Base-by-base conservation (phyloP, 176 grass and related monocot species). In the Cymbopogon citratus region DNA sequence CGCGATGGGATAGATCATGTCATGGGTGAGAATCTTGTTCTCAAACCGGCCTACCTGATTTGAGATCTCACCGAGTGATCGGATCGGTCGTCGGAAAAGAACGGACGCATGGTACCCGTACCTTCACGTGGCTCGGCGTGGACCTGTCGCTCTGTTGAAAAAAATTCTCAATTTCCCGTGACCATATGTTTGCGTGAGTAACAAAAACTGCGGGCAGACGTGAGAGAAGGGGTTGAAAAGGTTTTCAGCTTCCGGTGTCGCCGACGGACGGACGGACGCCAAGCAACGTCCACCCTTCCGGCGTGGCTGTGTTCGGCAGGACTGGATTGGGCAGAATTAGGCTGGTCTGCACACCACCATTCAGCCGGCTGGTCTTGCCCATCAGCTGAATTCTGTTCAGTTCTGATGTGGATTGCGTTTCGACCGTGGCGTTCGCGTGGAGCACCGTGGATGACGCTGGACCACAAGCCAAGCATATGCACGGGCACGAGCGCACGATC, bases 71-170 rank as follows among this genome's bases (percentile, higher is more conserved):
- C 13, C 25, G 36, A 2, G 28, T 5, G 26, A 40, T 77, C 23
- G 15, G n/a, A 8, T 28, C 18, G 52, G 1, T 18, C 15, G 60
- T 40, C 21, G 54, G 35, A 61, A 18, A 18, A 27, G 34, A 23
- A 9, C 6, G 14, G 57, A 8, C 35, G 36, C 23, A 5, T 3
- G 3, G n/a, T n/a, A n/a, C n/a, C n/a, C n/a, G 24, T 1, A 10
- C 52, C 56, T 63, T 73, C 81, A 65, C 70, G 25, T 84, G 72
- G 64, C 16, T 12, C 56, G 36, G 80, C 68, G 10, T 73, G 59
- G 59, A 18, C 26, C 56, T 73, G 80, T 73, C 38, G 25, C 21
- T 21, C 16, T 13, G 36, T 7, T 44, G 1, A 16, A 2, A 1
- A 40, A 36, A 36, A 5, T 2, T 5, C 23, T 48, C 15, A 33